Evolutionary conservation across 2,329 filamentous ascomycete species (phyloP).

Genomic region (Neofusicoccum sp.): DNA sequence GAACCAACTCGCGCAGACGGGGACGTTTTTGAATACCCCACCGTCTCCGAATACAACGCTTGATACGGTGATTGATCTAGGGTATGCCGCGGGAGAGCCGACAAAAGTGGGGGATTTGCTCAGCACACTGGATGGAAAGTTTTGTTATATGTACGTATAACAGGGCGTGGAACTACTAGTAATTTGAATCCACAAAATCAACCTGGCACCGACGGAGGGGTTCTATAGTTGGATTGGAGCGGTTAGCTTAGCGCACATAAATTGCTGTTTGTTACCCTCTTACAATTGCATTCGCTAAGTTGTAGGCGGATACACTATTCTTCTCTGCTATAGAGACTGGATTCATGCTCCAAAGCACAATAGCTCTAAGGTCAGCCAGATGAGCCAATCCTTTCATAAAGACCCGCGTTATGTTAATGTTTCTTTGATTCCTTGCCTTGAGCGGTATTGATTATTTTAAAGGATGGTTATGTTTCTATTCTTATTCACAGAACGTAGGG

Average conservation of each 20-base stretch:
- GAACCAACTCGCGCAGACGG: constrained; percentile 40
- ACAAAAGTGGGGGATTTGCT: constrained; percentile 40
- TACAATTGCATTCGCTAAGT: too few relatives aligned
- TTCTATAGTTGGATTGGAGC: not conserved
- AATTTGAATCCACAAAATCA: not conserved
- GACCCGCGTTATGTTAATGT: too few relatives aligned
- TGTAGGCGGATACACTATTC: too few relatives aligned
- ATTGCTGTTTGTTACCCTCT: too few relatives aligned
- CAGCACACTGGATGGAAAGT: constrained; percentile 46
- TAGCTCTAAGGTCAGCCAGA: too few relatives aligned
- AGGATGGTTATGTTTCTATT: too few relatives aligned
- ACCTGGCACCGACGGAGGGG: not conserved
- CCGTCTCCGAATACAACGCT: constrained; percentile 49
- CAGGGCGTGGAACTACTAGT: not conserved
- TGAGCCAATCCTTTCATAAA: too few relatives aligned
- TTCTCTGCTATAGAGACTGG: too few relatives aligned
- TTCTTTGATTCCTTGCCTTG: too few relatives aligned
- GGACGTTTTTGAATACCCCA: constrained; percentile 49
- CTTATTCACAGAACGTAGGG: too few relatives aligned
- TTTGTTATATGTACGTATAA: constrained; percentile 48
- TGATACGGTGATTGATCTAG: constrained; percentile 45
- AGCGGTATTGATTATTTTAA: too few relatives aligned
- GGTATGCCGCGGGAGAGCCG: constrained; percentile 32
- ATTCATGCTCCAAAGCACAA: too few relatives aligned
- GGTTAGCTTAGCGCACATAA: not conserved